Base-by-base conservation (phyloP, 148 eudicot genomes). In the Heliosperma pusillum region DNA sequence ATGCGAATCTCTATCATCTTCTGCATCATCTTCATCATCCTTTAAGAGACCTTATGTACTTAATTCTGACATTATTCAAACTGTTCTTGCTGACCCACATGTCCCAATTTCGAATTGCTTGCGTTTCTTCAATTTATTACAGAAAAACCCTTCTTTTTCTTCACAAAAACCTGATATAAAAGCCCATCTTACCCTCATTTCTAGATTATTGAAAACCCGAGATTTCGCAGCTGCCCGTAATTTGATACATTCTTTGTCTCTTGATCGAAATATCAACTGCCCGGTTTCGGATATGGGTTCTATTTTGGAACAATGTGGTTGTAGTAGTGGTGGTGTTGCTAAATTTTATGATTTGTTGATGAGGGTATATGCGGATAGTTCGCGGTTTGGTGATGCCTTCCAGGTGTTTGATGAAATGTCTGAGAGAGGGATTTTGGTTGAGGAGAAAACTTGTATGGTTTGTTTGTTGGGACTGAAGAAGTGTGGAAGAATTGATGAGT, bases 381-480 rank as follows among this genome's bases (percentile, higher is more conserved):
- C 70, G 77, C 80, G 80, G 80, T 90, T 88, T 72, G 66, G 70
- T 78, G 88, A 84, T 82, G 90, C 88, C 61, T 70, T 86, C 66
- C 88, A 91, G 81, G 86, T 90, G 76, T 94, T 91, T 76, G 96
- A 91, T 68, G 78, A 85, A 74, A 79, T 89, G 93, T 52, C 61
- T 74, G 81, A 66, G 17, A 84, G 80, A 53, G 88, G 87, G 82
- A 75, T 85, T 75, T 76, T 68, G 77, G 79, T 90, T 71, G 93
- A 88, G 64, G 97, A 91, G 72, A 88, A 88, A 66, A 88, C 93
- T 80, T 91, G 96, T 82, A 91, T 88, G 91, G 89, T 89, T 81
- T 90, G 79, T 57, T 85, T 94, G 80, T 83, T 90, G 79, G 87
- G 88, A 19, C 44, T 89, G 24, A 91, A 88, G 84, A 87, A 77